Base-by-base conservation (phyloP, 257 asterid species). In the Avicennia marina region DNA sequence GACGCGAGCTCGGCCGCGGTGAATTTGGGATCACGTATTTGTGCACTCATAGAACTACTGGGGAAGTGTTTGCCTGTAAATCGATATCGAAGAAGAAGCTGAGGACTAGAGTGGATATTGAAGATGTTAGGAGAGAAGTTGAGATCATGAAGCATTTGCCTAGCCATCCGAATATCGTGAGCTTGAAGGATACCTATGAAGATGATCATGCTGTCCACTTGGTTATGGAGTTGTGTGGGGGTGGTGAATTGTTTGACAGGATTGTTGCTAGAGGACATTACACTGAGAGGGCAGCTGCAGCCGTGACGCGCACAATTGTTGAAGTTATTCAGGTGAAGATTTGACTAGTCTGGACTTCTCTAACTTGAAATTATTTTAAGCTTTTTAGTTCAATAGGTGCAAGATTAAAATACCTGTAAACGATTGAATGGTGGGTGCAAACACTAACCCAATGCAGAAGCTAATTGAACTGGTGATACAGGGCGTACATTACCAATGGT, bases 171-270 rank as follows among this genome's bases (percentile, higher is more conserved):
- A 70, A 70, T 70, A 70, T 70, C 36, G 76, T 58, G 27, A 52
- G 53, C 34, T 64, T 70, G 71, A 70, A 52, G 62, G 71, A 64
- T 24, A 70, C 75, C 1, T 70, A 56, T 58, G 75, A 70, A 36
- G 75, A 70, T 53, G 70, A 70, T 42, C 24, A 54, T 51, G 75
- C 53, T 1, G 75, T 70, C 3, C 75, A 70, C 21, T 33, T 70
- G 16, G 75, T 58, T 60, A 70, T 70, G 71, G 75, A 70, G 58
- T 34, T 70, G 66, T 70, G 75, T 44, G 75, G 64, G 45, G 75
- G 75, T 12, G 75, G 71, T 34, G 75, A 70, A 53, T 46, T 70
- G 67, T 70, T 70, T 31, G 76, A 70, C 38, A 67, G 76, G 42
- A 70, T 70, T 57, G 67, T 70, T 63, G 48, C 68, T 48, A 47